phyloP scores from a whole-genome alignment of 495 filamentous ascomycete genomes.

The Lichina pygmaea region DNA sequence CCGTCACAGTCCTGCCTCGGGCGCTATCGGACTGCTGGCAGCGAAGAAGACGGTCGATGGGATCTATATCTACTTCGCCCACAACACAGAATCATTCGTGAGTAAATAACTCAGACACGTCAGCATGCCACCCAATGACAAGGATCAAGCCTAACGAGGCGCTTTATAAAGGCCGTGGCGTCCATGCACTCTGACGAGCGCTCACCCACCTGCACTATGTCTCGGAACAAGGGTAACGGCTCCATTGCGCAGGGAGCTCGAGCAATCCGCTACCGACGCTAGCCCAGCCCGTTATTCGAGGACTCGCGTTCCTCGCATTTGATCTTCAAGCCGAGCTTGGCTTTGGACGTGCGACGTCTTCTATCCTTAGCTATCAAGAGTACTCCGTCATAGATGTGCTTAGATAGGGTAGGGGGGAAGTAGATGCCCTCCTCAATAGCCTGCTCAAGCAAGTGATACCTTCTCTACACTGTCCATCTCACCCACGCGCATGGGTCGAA shows the following conservation, averaged over 20 bases:
- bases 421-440: too few relatives aligned
- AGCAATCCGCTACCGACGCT: not conserved
- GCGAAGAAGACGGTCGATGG: constrained; percentile 52
- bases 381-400: too few relatives aligned
- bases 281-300: too few relatives aligned
- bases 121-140: not conserved
- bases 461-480: too few relatives aligned
- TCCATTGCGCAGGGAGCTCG: constrained; percentile 18
- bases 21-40: constrained; percentile 59
- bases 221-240: constrained; percentile 22
- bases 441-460: too few relatives aligned
- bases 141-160: too few relatives aligned
- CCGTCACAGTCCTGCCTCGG: constrained; percentile 34
- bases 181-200: constrained; percentile 59
- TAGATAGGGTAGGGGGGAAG: too few relatives aligned
- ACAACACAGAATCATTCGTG: constrained; percentile 79
- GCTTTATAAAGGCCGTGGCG: constrained; percentile 30
- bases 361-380: too few relatives aligned
- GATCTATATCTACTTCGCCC: constrained; percentile 57
- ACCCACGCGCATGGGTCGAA: too few relatives aligned
- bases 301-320: too few relatives aligned
- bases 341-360: too few relatives aligned
- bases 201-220: constrained; percentile 60
- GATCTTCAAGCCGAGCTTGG: too few relatives aligned
- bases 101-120: constrained; percentile 5